These are phyloP conservation scores for Leccinum disarticulatum DNA, from an alignment of 768 basidiomycete genomes.

Conservation along the genomic window DNA sequence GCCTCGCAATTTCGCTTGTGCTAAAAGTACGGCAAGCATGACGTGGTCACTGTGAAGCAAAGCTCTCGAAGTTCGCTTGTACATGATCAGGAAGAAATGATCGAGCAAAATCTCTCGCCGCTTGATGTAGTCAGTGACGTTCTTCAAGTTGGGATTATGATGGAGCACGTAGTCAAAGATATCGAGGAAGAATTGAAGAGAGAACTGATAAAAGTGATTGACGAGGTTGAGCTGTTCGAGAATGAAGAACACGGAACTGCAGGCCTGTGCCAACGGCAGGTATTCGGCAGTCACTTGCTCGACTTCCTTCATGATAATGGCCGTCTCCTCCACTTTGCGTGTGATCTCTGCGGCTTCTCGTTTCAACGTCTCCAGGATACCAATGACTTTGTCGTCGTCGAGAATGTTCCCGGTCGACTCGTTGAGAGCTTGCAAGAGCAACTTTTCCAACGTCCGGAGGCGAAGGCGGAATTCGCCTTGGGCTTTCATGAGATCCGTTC, in stretches of 20 bases:
- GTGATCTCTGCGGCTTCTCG: constrained; percentile 96
- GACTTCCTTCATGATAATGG: constrained; percentile 92
- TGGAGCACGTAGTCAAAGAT: constrained; percentile 95
- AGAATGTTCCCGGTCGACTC: constrained; percentile 96
- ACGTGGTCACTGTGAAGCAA: constrained; percentile 88
- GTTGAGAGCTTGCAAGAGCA: constrained; percentile 91
- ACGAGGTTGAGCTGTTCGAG: constrained; percentile 91
- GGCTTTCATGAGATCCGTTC: constrained; percentile 95
- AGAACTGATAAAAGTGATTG: constrained; percentile 99
- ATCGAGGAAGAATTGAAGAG: constrained; percentile 95
- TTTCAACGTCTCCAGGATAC: constrained; percentile 93
- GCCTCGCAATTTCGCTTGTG: constrained; percentile 84
- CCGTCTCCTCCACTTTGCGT: constrained; percentile 94
- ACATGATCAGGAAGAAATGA: constrained; percentile 88
- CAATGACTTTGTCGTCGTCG: constrained; percentile 98
- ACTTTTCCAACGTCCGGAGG: constrained; percentile 87
- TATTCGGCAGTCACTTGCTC: constrained; percentile 96
- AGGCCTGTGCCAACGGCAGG: constrained; percentile 90
- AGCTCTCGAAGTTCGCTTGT: constrained; percentile 85
- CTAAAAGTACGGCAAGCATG: constrained; percentile 86
- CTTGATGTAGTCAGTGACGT: constrained; percentile 65
- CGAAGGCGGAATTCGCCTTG: constrained; percentile 97
- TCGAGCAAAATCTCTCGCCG: constrained; percentile 81
- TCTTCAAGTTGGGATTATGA: constrained; percentile 86
- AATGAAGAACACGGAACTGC: constrained; percentile 96